Evolutionary conservation across 176 grass and related monocot genomes (phyloP).

Genomic region (Oryza officinalis): DNA sequence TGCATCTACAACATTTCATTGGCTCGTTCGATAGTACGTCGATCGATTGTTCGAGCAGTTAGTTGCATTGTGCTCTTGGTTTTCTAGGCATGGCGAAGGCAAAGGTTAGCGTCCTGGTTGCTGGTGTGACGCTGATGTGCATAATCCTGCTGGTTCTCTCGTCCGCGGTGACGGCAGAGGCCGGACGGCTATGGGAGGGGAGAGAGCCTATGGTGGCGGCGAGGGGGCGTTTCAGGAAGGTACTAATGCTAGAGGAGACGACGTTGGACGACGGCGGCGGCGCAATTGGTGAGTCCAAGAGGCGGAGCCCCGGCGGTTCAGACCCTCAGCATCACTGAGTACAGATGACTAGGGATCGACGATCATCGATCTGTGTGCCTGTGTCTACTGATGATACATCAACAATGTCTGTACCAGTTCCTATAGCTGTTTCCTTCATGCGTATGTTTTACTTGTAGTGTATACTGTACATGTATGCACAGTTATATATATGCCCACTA

Average conservation of each 20-base stretch:
- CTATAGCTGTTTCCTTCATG: not conserved
- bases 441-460: not conserved
- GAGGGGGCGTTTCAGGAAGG: not conserved
- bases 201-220: not conserved
- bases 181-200: not conserved
- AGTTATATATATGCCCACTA: not conserved
- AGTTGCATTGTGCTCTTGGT: not conserved
- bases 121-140: slow-evolving; percentile 2
- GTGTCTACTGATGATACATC: not conserved
- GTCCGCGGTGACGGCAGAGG: not conserved
- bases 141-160: slow-evolving; percentile 28
- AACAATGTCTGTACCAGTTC: not conserved
- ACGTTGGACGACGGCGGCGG: not conserved
- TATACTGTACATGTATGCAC: not conserved
- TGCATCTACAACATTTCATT: not conserved
- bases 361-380: not conserved
- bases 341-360: not conserved
- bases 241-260: slow-evolving; percentile 22
- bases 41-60: not conserved
- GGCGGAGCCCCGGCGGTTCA: slow-evolving; percentile 59
- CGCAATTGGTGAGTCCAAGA: slow-evolving; percentile 39
- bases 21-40: not conserved
- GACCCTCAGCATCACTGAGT: slow-evolving; percentile 62
- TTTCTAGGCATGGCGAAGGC: slow-evolving; percentile 26
- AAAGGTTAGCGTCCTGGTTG: not conserved